Percentiles rank a stretch among this genome's conserved stretches.
These are phyloP conservation scores for Boletus subparvulus DNA, from an alignment of 768 basidiomycete genomes.

Conservation along the genomic window DNA sequence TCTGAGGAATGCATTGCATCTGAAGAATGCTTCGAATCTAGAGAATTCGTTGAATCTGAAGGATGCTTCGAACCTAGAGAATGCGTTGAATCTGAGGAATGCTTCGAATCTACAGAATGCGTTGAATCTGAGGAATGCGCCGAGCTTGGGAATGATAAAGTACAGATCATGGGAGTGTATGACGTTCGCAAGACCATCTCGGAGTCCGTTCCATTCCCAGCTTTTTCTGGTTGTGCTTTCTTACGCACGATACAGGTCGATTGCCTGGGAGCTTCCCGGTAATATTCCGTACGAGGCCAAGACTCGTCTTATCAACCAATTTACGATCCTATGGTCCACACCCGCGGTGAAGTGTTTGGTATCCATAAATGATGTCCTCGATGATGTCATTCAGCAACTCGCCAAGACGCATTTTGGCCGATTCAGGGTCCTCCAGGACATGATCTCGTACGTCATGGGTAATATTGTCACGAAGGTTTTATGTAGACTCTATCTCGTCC, in stretches of 20 bases:
- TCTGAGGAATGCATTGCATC: too few species aligned
- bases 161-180: constrained; percentile 27
- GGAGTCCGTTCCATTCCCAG: constrained; percentile 28
- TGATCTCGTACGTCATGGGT: constrained; percentile 35
- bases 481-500: not conserved
- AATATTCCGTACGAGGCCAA: constrained; percentile 44
- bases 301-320: constrained; percentile 34
- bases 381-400: constrained; percentile 28
- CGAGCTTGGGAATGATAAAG: not conserved
- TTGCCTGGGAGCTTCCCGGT: constrained; percentile 44
- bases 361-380: constrained; percentile 31
- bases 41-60: too few species aligned
- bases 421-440: constrained; percentile 36
- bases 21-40: too few species aligned
- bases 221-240: not conserved
- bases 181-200: constrained; percentile 37
- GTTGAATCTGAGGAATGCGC: too few species aligned
- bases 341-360: constrained; percentile 39
- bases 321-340: constrained; percentile 36
- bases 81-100: too few species aligned
- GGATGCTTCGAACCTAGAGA: too few species aligned
- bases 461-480: not conserved
- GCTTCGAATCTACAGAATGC: too few species aligned
- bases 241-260: constrained; percentile 28
- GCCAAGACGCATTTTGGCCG: constrained; percentile 40